Evolutionary conservation across 176 grass and related monocot species (phyloP), one percentile per base, ranked within the genome.

Genomic region (Oryza meridionalis): DNA sequence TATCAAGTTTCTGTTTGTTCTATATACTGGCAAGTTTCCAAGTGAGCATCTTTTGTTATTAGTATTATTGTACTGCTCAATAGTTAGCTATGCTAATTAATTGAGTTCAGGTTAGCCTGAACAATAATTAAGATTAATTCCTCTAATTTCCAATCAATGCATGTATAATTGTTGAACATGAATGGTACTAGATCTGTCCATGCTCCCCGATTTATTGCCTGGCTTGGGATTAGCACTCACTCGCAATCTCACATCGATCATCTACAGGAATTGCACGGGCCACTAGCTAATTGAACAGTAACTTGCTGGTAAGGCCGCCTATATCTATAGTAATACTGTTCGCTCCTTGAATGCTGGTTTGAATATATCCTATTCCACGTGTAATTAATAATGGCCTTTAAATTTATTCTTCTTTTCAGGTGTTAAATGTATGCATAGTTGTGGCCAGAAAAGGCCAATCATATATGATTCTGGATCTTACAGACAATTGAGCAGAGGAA

Each of bases 201-300:
- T 62, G 2, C 58, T n/a, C 7, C 2, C 21, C 17, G 55, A 61
- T 62, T 62, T 62, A 62, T 62, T 62, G 58, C 9, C 58, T 62
- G 58, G 7, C 58, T 62, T 62, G 58, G 8, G 58, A 62, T n/a
- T 62, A 24, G 58, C 58, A 0, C 58, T 62, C 58, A 11, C 58
- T 62, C 58, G n/a, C 58, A 62, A 24, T 62, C 58, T 62, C n/a
- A 24, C 8, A 62, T 24, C 58, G 58, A 62, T 62, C 61, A 53
- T 70, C 55, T 67, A 86, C 88, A 82, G 78, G 44, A 35, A 82
- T 68, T 31, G 79, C 59, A 86, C 38, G 78, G 84, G 12, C 47
- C 62, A 83, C 46, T 63, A 78, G 68, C 70, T 43, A 62, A 86
- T 74, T 14, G 64, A 83, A 69, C 69, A 86, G 69, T 74, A 24